Evolutionary conservation across 257 asterid species (phyloP).

Genomic region (Nicotiana benthamiana): DNA sequence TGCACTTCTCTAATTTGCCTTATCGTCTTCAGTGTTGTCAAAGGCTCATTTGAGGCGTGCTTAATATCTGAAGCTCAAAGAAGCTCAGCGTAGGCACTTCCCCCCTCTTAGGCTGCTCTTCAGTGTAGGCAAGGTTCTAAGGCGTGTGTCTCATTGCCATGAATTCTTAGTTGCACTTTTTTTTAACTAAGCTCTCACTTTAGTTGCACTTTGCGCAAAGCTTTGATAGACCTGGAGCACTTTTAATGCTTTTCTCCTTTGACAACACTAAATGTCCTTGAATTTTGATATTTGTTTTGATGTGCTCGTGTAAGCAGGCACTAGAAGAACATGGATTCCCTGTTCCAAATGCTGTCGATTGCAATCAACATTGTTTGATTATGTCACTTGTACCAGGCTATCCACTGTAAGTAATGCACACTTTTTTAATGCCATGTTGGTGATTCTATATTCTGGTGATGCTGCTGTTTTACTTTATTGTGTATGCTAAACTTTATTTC

Average conservation of each 20-base stretch:
- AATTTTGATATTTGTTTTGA: not conserved
- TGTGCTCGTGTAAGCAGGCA: constrained; percentile 44
- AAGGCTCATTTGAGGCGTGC: no score
- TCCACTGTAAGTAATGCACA: constrained; percentile 64
- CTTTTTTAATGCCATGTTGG: not conserved
- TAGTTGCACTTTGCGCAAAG: no score
- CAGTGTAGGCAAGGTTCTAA: no score
- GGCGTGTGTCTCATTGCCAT: no score
- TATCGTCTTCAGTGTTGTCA: not conserved
- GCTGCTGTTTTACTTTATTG: not conserved
- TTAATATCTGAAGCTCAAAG: no score
- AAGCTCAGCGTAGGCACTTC: no score
- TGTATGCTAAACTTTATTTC: not conserved
- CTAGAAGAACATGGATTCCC: constrained; percentile 85
- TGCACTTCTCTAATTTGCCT: not conserved
- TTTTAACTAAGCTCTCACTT: no score
- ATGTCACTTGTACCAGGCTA: constrained; percentile 94
- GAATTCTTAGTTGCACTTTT: no score
- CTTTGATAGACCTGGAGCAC: no score
- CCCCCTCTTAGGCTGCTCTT: no score
- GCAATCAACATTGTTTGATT: constrained; percentile 89
- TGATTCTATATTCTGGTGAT: not conserved
- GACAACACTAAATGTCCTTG: not conserved
- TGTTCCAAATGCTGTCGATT: constrained; percentile 93
- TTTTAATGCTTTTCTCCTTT: no score